A percentile compares a stretch with the other conserved stretches of the same genome.
phyloP scores from a whole-genome alignment of 2,329 filamentous ascomycete genomes.

The Parastagonospora avenae region DNA sequence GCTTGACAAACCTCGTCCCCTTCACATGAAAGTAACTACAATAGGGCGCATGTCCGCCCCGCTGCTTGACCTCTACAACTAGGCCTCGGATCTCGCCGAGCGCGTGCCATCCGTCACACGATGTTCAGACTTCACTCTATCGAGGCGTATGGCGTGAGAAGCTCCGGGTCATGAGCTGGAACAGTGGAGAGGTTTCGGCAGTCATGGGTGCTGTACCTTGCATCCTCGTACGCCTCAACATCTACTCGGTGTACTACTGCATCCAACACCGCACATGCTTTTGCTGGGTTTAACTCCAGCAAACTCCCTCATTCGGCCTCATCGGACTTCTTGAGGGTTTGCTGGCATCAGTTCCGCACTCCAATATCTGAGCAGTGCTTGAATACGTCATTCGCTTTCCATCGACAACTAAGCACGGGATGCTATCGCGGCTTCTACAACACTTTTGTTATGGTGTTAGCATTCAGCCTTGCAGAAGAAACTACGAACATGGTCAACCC shows the following conservation, averaged over 20 bases:
- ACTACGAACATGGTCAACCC: no score
- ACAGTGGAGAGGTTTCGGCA: conserved; percentile 11
- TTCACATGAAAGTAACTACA: no score
- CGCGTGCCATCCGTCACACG: conserved; percentile 23
- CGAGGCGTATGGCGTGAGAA: conserved; percentile 11
- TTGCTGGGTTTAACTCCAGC: neutral
- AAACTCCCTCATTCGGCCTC: neutral
- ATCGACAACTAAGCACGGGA: no score
- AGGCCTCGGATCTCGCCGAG: conserved; percentile 3
- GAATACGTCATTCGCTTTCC: no score
- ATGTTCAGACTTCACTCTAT: conserved; percentile 3
- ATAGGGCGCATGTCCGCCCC: neutral
- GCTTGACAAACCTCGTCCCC: no score
- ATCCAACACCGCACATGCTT: neutral
- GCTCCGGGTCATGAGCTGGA: conserved; percentile 10
- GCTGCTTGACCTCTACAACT: neutral
- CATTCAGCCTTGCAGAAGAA: neutral
- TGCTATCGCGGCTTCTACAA: no score
- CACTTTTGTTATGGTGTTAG: no score
- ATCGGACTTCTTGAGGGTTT: neutral
- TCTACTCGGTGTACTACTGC: neutral
- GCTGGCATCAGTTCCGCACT: no score
- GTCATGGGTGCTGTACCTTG: conserved; percentile 10
- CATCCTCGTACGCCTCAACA: conserved; percentile 1
- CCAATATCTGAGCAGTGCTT: no score